Base-by-base conservation (phyloP, 768 basidiomycete species). In the Galerina sulciceps region DNA sequence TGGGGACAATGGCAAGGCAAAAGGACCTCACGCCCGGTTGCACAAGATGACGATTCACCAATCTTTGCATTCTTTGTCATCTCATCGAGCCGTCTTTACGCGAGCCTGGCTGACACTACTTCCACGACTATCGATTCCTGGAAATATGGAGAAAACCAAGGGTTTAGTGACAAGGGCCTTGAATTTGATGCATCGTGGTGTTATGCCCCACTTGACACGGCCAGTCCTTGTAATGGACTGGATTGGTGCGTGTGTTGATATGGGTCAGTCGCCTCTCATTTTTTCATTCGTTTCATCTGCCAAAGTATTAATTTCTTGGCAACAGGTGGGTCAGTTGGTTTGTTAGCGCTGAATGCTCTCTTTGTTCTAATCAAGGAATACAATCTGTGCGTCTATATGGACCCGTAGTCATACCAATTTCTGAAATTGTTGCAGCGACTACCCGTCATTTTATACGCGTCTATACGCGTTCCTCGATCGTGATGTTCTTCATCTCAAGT, bases 351-450 rank as follows among this genome's bases (percentile, higher is more conserved):
- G 63, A 99, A 99, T 65, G 90, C 93, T 1, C 74, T 99, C 49
- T 99, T 94, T 68, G 84, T 89, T 11, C 79, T 99, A 59, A 98
- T 99, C 75, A 91, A 85, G 58, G 88, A 94, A 51, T 95, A 97
- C 69, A 97, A 97, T 65, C 80, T 99, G 96, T 93, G 23, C 22
- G 61, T 48, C 23, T 10, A 6, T 48, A 18, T 57, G 49, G 3
- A 11, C 4, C 45, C 37, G 51, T 45, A 6, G 17, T 66, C 52
- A 38, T 6, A 41, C 13, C 20, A 6, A 31, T 49, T 18, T 51
- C 55, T 56, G 44, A 53, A 26, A 43, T 52, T 53, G 43, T 42
- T 55, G 2, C 67, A 98, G 96, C 10, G 97, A 99, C 67, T 99
- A 96, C 68, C 96, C 97, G 2, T 89, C 88, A 10, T 98, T 99